phyloP scores from a whole-genome alignment of 352 stramenopile genomes.

The Aphanomyces cochlioides region DNA sequence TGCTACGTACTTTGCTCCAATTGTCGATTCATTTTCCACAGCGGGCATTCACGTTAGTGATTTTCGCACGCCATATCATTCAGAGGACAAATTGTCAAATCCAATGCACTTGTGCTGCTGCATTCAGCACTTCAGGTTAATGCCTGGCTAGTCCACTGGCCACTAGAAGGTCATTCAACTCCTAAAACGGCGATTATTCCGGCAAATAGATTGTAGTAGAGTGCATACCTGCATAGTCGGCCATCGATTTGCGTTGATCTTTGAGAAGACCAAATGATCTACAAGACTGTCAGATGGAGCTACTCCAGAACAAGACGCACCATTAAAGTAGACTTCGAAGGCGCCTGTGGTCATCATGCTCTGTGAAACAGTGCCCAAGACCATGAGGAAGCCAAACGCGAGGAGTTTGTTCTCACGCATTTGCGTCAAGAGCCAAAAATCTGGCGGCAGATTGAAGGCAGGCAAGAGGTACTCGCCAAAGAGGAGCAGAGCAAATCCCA shows the following conservation, averaged over 20 bases:
- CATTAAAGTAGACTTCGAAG: slow-evolving; percentile 82
- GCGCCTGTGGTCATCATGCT: slow-evolving; percentile 61
- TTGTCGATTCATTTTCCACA: slow-evolving; percentile 24
- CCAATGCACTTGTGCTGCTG: background rate
- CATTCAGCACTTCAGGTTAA: slow-evolving; percentile 6
- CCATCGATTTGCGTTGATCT: slow-evolving; percentile 60
- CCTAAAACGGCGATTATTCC: background rate
- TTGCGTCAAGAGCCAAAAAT: slow-evolving; percentile 55
- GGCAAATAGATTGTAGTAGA: background rate
- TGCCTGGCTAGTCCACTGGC: slow-evolving; percentile 3
- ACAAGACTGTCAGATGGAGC: background rate
- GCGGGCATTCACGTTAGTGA: slow-evolving; percentile 19
- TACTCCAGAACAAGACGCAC: slow-evolving; percentile 32
- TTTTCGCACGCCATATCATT: slow-evolving; percentile 26
- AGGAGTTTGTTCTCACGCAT: slow-evolving; percentile 65
- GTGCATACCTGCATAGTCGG: slow-evolving; percentile 54
- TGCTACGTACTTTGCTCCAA: background rate
- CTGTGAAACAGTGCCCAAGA: slow-evolving; percentile 59
- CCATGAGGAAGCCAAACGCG: slow-evolving; percentile 61
- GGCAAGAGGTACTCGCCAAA: slow-evolving; percentile 25
- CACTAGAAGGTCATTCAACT: slow-evolving; percentile 16
- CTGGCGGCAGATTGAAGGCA: slow-evolving; percentile 23
- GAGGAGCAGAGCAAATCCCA: slow-evolving; percentile 27
- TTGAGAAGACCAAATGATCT: slow-evolving; percentile 76
- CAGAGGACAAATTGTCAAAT: slow-evolving; percentile 10